Base-by-base conservation (phyloP, 495 filamentous ascomycete genomes). In the Paragyromitra xinjiangensis region DNA sequence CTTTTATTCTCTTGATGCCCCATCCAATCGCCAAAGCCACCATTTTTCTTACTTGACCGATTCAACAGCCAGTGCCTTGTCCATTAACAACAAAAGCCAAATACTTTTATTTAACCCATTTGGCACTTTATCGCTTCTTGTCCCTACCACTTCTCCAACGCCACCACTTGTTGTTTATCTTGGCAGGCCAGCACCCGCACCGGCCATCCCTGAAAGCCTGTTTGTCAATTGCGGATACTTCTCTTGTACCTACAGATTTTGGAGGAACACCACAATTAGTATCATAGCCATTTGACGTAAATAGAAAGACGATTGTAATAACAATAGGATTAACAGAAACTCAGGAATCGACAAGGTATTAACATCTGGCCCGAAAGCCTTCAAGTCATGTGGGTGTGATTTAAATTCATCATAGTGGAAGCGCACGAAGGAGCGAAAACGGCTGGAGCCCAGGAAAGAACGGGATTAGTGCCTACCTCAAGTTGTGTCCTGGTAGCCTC, bases 401-500 rank as follows among this genome's bases (percentile, higher is more conserved):
- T 65, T 50, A 73, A 73, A 73, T 59, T 77, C 74, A 77, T 77
- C 74, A 77, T 77, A 42, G 73, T 58, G 58, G 56, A 37, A 12
- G 48, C 11, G 34, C 40, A 37, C 39, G 22, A 11, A 37, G 37
- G 26, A 22, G 24, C 44, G 4, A 34, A 3, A 34, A 63, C 26
- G 6, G 22, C 26, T n/a, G 12, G 26, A n/a, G 19, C 2, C 6
- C 3, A 34, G 14, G n/a, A 44, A 37, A 24, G 11, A 12, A 22
- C 3, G 24, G 16, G 39, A 24, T 19, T 14, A 6, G 9, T 63
- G 48, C 68, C 74, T 80, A 82, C 81, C 86, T 98, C 92, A 50
- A 99, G 88, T 85, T 99, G 95, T 69, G 96, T 98, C 74, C 96
- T 88, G 61, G 95, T 98, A 24, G 96, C 95, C 84, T 99, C 95